Conservation (phyloP, 2,329 filamentous ascomycete genomes). For the Paraphaeosphaeria minitans region DNA sequence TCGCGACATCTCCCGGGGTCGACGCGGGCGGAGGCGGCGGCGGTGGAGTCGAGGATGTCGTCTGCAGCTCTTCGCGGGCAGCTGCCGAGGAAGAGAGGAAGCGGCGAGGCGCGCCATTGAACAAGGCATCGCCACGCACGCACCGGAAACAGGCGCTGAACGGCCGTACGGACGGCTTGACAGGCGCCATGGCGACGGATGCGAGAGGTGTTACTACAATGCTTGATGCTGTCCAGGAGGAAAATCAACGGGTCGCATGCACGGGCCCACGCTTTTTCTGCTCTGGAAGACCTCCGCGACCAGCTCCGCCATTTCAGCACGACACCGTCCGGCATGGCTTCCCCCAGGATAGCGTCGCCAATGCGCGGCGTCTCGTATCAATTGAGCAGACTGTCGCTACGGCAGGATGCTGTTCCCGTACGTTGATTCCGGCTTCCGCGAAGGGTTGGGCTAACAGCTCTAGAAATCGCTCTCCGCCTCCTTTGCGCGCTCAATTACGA, state of each 20-base stretch:
- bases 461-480: slow-evolving; percentile 34
- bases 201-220: slow-evolving; percentile 14
- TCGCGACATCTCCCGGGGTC: slow-evolving; percentile 15
- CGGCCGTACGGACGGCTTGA: slow-evolving; percentile 41
- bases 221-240: slow-evolving; percentile 19
- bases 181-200: slow-evolving; percentile 39
- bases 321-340: slow-evolving; percentile 46
- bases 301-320: slow-evolving; percentile 34
- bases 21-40: slow-evolving; percentile 27
- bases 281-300: slow-evolving; percentile 28
- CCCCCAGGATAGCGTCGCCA: slow-evolving; percentile 44
- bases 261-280: slow-evolving; percentile 22
- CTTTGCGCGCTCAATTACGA: slow-evolving; percentile 37
- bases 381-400: slow-evolving; percentile 35
- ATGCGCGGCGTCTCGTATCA: slow-evolving; percentile 42
- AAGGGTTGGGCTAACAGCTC: slow-evolving; percentile 37
- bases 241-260: slow-evolving; percentile 25
- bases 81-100: slow-evolving; percentile 56
- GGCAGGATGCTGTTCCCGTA: slow-evolving; percentile 50
- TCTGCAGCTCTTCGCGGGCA: slow-evolving; percentile 52
- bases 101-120: slow-evolving; percentile 42
- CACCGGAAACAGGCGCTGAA: slow-evolving; percentile 43
- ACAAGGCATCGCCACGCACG: slow-evolving; percentile 36
- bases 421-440: slow-evolving; percentile 46
- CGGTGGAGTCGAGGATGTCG: slow-evolving; percentile 26